phyloP scores from a whole-genome alignment of 805 yeast species.

The Sugiyamaella valdiviana region DNA sequence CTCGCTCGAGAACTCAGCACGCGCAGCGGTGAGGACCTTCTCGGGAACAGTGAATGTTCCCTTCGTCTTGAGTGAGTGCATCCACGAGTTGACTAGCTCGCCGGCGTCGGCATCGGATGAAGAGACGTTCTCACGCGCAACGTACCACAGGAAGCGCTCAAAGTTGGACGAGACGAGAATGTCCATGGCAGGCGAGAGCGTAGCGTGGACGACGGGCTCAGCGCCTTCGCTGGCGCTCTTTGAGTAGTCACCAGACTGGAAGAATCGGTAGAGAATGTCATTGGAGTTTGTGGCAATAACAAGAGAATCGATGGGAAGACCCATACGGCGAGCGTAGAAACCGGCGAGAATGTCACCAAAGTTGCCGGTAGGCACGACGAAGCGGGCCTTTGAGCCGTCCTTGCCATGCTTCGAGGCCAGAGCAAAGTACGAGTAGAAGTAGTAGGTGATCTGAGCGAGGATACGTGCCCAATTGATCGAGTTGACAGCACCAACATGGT shows the following conservation, averaged over 20 bases:
- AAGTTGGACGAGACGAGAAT: conserved; percentile 91
- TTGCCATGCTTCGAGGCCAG: conserved; percentile 32
- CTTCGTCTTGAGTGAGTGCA: conserved; percentile 63
- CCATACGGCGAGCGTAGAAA: conserved; percentile 90
- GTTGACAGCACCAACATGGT: conserved; percentile 96
- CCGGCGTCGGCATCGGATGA: conserved; percentile 66
- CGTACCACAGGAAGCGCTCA: conserved; percentile 93
- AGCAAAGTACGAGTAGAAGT: conserved; percentile 86
- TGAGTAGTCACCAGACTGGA: conserved; percentile 79
- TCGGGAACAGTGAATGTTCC: conserved; percentile 73
- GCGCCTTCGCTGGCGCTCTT: conserved; percentile 43
- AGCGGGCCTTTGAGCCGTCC: conserved; percentile 33
- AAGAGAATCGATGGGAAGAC: conserved; percentile 78
- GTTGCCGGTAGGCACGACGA: conserved; percentile 96
- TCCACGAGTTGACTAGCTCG: conserved; percentile 61
- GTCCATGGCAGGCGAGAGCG: conserved; percentile 98
- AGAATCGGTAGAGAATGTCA: conserved; percentile 88
- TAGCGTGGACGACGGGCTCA: conserved; percentile 67
- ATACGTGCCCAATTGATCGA: conserved; percentile 99
- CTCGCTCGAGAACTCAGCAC: conserved; percentile 65
- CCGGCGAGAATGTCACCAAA: conserved; percentile 98
- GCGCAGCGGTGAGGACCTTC: conserved; percentile 59
- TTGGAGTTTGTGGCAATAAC: conserved; percentile 95
- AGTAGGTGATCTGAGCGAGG: conserved; percentile 94
- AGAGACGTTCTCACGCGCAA: conserved; percentile 67